Evolutionary conservation across 345 rosid genomes (phyloP).

Genomic region (Camelina hispida): DNA sequence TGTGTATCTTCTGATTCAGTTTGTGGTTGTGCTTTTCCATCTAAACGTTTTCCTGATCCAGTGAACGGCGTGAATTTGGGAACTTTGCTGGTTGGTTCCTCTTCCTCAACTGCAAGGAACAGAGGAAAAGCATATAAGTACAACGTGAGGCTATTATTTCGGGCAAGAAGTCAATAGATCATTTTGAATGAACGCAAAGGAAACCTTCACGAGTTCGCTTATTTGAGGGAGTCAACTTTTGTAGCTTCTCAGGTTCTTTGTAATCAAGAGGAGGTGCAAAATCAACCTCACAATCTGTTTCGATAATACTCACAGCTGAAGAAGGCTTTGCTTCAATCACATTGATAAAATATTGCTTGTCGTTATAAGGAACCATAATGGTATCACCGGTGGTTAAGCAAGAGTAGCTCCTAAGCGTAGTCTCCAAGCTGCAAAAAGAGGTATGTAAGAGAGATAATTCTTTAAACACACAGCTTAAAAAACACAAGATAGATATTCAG

Average conservation of each 20-base stretch:
- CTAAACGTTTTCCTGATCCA: slow-evolving; percentile 63
- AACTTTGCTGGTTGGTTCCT: slow-evolving; percentile 51
- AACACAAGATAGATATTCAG: neutral
- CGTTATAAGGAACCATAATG: slow-evolving; percentile 70
- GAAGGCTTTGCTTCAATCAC: slow-evolving; percentile 71
- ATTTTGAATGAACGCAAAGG: neutral
- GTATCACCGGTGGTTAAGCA: slow-evolving; percentile 72
- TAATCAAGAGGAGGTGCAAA: slow-evolving; percentile 74
- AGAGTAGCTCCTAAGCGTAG: slow-evolving; percentile 69
- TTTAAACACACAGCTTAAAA: neutral
- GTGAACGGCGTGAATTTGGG: slow-evolving; percentile 59
- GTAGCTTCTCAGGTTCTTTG: slow-evolving; percentile 60
- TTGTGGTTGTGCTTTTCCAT: slow-evolving; percentile 52
- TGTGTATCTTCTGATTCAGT: slow-evolving; percentile 32
- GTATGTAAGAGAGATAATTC: neutral
- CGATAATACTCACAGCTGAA: slow-evolving; percentile 66
- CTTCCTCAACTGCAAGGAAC: slow-evolving; percentile 47
- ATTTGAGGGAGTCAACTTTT: slow-evolving; percentile 34
- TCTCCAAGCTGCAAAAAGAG: slow-evolving; percentile 62
- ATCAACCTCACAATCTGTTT: slow-evolving; percentile 78
- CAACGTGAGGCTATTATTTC: neutral
- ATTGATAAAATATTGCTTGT: slow-evolving; percentile 63
- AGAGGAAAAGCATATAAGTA: neutral
- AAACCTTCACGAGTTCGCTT: slow-evolving; percentile 55
- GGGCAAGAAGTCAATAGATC: neutral